These are phyloP conservation scores for Pythium rishiriense DNA, from an alignment of 352 stramenopile species.

Conservation along the genomic window DNA sequence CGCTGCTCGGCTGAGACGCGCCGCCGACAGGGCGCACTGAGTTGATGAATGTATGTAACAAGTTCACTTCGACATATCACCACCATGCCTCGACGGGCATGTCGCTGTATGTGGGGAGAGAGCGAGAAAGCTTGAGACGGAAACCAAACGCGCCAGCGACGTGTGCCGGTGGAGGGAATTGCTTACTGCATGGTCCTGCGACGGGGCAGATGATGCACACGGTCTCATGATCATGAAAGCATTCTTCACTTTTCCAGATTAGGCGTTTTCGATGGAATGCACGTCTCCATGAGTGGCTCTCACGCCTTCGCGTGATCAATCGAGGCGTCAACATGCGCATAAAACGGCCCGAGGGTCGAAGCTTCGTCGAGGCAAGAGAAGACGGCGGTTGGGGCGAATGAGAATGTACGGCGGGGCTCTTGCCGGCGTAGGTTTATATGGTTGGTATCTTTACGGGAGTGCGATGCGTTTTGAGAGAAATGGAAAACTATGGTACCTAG, in stretches of 20 bases:
- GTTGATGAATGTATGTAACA: no score
- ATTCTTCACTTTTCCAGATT: background rate
- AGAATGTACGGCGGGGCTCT: background rate
- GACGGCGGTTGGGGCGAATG: no score
- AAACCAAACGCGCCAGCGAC: no score
- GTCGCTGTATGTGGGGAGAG: no score
- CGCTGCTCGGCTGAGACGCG: background rate
- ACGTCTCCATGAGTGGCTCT: no score
- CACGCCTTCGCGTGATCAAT: background rate
- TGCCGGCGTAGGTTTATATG: background rate
- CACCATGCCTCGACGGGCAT: no score
- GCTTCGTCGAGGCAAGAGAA: no score
- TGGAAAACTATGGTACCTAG: slow-evolving; percentile 8
- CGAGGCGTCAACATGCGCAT: slow-evolving; percentile 8
- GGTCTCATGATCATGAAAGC: background rate
- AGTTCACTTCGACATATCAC: no score
- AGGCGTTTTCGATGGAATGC: background rate
- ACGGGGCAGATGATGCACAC: slow-evolving; percentile 2
- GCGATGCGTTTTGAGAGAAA: background rate
- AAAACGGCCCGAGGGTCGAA: background rate
- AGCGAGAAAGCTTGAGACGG: no score
- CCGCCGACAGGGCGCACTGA: background rate
- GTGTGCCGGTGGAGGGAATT: no score
- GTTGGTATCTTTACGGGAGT: background rate
- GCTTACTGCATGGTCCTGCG: no score